Evolutionary conservation across 2,329 filamentous ascomycete genomes (phyloP), one percentile per base, ranked within the genome.

Genomic region (Metarhizium guizhouense): DNA sequence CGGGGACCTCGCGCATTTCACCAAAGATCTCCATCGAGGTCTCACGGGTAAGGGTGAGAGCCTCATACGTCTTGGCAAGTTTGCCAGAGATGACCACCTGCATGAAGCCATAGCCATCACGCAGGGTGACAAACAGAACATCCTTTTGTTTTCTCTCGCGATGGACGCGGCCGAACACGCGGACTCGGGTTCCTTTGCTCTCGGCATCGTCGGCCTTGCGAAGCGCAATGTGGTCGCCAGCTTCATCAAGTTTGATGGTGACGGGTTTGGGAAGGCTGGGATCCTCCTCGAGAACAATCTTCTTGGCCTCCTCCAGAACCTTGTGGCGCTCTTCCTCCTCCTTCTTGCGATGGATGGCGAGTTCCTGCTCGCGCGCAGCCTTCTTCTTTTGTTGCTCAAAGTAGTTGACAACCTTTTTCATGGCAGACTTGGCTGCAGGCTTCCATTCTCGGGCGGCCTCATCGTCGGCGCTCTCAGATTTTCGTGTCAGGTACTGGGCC

Each of bases 1-100:
- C 80, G 10, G 88, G 92, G 4, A 96, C 87, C 65, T 88, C 81
- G 68, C 83, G 84, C 79, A 96, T 84, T 77, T 95, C 88, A 63
- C 92, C 92, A 58, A 84, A 84, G 56, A 96, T 83, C 65, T 85
- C 85, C 67, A 96, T 84, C 53, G 90, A 90, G n/a, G 90, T 94
- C 74, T 93, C 91, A 59, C 87, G 85, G 36, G 90, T 89, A 63
- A 96, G 82, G 29, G 87, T 91, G 63, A 95, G 77, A 59, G 90
- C 88, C 67, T 95, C 90, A 76, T 95, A 95, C n/a, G 89, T 93
- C 78, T 90, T 91, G 62, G 90, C 87, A 64, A 97, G 80, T 60
- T 90, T 80, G 56, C 91, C 91, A 3, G 78, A 72, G 62, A 96
- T 76, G 59, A 62, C 60, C 40, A 62, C 61, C 57, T 65, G 64